These are phyloP conservation scores for Aspergillus chevalieri DNA, from an alignment of 2,329 filamentous ascomycete species.

Conservation along the genomic window DNA sequence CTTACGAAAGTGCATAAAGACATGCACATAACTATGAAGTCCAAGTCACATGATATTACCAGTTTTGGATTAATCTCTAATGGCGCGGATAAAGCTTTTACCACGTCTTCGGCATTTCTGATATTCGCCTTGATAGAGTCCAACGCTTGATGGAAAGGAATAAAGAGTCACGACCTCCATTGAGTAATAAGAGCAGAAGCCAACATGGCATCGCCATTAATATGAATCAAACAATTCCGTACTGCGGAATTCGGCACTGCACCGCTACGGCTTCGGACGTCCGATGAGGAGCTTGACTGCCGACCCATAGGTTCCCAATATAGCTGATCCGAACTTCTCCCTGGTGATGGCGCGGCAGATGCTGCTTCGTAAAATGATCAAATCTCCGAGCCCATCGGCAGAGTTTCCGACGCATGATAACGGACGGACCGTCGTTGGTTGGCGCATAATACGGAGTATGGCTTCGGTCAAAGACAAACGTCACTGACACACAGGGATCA, in stretches of 20 bases:
- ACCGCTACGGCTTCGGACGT: neutral
- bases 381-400: neutral
- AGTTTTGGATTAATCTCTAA: neutral
- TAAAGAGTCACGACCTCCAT: too few relatives aligned
- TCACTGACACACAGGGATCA: neutral
- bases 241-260: conserved; percentile 1
- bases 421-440: neutral
- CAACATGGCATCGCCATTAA: neutral
- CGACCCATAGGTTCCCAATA: neutral
- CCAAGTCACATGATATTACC: too few relatives aligned
- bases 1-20: too few relatives aligned
- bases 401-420: neutral
- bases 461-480: neutral
- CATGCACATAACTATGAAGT: too few relatives aligned
- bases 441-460: neutral
- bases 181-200: neutral
- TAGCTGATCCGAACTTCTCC: neutral
- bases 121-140: too few relatives aligned
- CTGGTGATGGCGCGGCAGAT: neutral
- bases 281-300: neutral
- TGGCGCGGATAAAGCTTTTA: neutral
- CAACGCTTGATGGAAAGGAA: too few relatives aligned
- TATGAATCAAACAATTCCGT: neutral
- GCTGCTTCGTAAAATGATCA: neutral
- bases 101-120: neutral